phyloP scores from a whole-genome alignment of 2,329 filamentous ascomycete genomes.

The Gnomoniopsis smithogilvyi region DNA sequence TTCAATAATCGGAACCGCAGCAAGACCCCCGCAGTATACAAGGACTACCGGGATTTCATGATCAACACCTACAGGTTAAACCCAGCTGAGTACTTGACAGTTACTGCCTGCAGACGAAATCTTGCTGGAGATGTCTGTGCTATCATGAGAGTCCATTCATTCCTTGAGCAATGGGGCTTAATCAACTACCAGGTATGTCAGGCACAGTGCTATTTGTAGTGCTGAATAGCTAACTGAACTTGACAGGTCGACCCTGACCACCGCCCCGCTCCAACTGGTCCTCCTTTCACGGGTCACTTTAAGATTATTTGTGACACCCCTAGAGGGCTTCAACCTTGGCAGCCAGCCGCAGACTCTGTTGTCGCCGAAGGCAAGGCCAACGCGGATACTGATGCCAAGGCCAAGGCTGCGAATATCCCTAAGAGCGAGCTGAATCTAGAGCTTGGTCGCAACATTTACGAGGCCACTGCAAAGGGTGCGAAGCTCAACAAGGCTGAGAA shows the following conservation, averaged over 20 bases:
- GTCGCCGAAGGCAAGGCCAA: conserved; percentile 59
- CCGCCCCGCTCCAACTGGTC: conserved; percentile 89
- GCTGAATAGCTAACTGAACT: not conserved
- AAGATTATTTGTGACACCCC: conserved; percentile 94
- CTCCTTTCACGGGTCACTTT: conserved; percentile 97
- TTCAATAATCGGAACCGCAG: conserved; percentile 98
- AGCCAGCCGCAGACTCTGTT: conserved; percentile 77
- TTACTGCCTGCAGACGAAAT: conserved; percentile 93
- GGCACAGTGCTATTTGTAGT: not conserved
- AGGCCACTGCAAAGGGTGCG: conserved; percentile 75
- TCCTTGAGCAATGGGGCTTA: conserved; percentile 96
- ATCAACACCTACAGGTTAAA: conserved; percentile 98
- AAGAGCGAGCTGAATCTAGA: conserved; percentile 90
- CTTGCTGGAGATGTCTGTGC: conserved; percentile 96
- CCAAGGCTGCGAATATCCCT: conserved; percentile 59
- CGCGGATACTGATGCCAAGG: conserved; percentile 70
- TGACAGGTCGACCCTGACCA: conserved; percentile 89
- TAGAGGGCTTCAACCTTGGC: conserved; percentile 89
- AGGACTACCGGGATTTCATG: conserved; percentile 99
- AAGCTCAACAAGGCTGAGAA: conserved; percentile 68
- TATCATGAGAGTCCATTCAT: conserved; percentile 98
- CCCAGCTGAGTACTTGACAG: conserved; percentile 91
- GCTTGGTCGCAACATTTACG: conserved; percentile 92
- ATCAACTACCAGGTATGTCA: conserved; percentile 93
- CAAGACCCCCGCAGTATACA: conserved; percentile 96